Conservation (phyloP, 768 basidiomycete genomes). For the Filobasidium floriforme region DNA sequence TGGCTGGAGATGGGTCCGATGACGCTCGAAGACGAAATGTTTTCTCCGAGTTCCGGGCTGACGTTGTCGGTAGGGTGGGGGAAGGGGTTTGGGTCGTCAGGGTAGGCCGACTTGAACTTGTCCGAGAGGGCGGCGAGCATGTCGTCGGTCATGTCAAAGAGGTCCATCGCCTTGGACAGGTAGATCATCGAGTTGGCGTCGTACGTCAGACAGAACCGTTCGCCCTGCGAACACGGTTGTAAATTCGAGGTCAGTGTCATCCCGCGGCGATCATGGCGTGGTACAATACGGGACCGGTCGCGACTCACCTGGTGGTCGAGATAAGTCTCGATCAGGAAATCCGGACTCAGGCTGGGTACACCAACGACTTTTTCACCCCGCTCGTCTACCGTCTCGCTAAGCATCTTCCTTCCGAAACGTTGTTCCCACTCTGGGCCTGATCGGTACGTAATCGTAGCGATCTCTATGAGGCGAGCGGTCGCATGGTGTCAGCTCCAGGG, state of each 20-base stretch:
- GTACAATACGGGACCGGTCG: not conserved
- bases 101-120: slow-evolving; percentile 34
- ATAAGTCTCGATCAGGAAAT: slow-evolving; percentile 97
- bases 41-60: slow-evolving; percentile 25
- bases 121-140: slow-evolving; percentile 60
- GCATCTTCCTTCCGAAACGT: slow-evolving; percentile 70
- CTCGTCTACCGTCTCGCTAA: slow-evolving; percentile 32
- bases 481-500: not conserved
- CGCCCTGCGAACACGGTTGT: slow-evolving; percentile 54
- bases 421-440: slow-evolving; percentile 99
- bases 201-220: slow-evolving; percentile 95
- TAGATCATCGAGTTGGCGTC: slow-evolving; percentile 99
- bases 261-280: no score
- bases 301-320: slow-evolving; percentile 68
- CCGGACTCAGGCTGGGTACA: slow-evolving; percentile 78
- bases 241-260: not conserved
- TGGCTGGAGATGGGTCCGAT: slow-evolving; percentile 2
- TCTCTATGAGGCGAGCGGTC: slow-evolving; percentile 56
- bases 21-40: slow-evolving; percentile 40
- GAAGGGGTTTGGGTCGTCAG: slow-evolving; percentile 32
- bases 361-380: slow-evolving; percentile 22
- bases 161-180: slow-evolving; percentile 97
- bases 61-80: slow-evolving; percentile 36
- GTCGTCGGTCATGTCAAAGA: slow-evolving; percentile 85
- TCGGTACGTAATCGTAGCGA: slow-evolving; percentile 97